phyloP scores from a whole-genome alignment of 768 basidiomycete species.

The Leccinum boreale region DNA sequence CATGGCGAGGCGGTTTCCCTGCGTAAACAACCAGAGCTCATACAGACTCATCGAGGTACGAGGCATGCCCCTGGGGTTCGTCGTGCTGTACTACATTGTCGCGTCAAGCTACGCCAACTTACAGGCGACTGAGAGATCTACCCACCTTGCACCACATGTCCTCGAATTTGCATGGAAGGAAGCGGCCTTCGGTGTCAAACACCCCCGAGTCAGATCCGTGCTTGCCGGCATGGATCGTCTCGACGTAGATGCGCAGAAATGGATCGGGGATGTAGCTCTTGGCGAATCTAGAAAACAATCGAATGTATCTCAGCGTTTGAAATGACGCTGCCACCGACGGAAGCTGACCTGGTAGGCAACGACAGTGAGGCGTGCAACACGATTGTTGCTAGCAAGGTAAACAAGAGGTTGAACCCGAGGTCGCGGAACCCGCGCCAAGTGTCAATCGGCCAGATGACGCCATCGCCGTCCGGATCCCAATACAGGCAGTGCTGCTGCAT shows the following conservation, averaged over 20 bases:
- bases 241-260: conserved; percentile 37
- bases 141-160: conserved; percentile 42
- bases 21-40: conserved; percentile 31
- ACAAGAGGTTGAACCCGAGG: conserved; percentile 40
- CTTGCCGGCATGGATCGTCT: conserved; percentile 35
- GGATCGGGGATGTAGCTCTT: conserved; percentile 37
- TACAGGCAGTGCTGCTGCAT: conserved; percentile 41
- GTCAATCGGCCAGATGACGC: conserved; percentile 43
- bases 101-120: neutral
- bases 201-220: conserved; percentile 44
- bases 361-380: conserved; percentile 37
- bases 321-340: neutral
- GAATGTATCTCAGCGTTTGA: neutral
- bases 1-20: conserved; percentile 32
- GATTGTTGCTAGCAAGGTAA: conserved; percentile 33
- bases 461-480: conserved; percentile 41
- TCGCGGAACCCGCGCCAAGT: conserved; percentile 40
- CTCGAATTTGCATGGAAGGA: conserved; percentile 40
- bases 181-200: conserved; percentile 41
- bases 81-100: conserved; percentile 14
- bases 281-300: conserved; percentile 12
- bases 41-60: conserved; percentile 26
- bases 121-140: neutral
- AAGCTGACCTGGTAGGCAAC: conserved; percentile 29
- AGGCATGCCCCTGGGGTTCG: conserved; percentile 4